phyloP scores from a whole-genome alignment of 768 basidiomycete genomes.

The Obba rivulosa region DNA sequence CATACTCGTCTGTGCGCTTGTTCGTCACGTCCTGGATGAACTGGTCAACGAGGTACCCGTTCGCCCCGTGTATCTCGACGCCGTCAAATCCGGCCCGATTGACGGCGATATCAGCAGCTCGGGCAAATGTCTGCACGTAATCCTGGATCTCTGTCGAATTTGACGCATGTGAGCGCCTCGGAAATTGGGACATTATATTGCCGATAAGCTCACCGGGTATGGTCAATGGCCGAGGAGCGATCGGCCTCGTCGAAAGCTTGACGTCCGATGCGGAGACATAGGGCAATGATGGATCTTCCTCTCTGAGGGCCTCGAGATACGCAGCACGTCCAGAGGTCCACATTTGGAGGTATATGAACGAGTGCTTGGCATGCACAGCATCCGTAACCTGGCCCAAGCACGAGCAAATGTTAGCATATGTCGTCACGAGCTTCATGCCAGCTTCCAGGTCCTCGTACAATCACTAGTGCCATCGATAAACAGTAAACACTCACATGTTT shows the following conservation, averaged over 20 bases:
- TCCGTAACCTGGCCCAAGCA: conserved; percentile 40
- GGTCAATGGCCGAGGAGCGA: conserved; percentile 18
- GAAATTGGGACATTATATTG: background rate
- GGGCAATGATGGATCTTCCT: conserved; percentile 30
- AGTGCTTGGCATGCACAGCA: conserved; percentile 47
- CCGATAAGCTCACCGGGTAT: conserved; percentile 5
- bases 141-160: conserved; percentile 28
- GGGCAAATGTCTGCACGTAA: conserved; percentile 28
- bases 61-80: conserved; percentile 18
- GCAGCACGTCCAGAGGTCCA: conserved; percentile 49
- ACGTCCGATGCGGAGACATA: conserved; percentile 19
- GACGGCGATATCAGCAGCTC: conserved; percentile 24
- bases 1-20: conserved; percentile 42
- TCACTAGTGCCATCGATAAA: too few species aligned
- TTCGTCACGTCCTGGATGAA: conserved; percentile 33
- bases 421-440: too few species aligned
- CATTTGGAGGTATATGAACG: conserved; percentile 47
- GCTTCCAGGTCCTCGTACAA: too few species aligned
- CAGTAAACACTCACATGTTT: conserved; percentile 27
- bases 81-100: conserved; percentile 20
- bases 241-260: conserved; percentile 6
- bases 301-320: conserved; percentile 26
- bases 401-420: too few species aligned
- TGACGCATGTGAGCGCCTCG: conserved; percentile 1
- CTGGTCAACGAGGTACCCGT: conserved; percentile 32